Percentiles rank a stretch among this genome's conserved stretches.
Evolutionary conservation across 345 rosid species (phyloP).

Genomic region (Combretum micranthum): DNA sequence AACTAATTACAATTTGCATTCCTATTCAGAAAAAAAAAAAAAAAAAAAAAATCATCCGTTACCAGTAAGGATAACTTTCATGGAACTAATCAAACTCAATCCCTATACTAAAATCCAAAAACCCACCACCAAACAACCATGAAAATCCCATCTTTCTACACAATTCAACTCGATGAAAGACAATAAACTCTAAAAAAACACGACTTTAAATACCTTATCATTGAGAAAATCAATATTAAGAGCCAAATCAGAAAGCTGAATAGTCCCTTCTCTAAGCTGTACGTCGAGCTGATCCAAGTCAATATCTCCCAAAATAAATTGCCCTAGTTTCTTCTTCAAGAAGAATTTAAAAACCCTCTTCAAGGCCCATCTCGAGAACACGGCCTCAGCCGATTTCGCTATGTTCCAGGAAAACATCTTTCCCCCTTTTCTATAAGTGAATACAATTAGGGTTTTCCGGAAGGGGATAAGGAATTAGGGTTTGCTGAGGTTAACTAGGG

Average conservation of each 20-base stretch:
- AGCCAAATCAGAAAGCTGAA: slow-evolving; percentile 79
- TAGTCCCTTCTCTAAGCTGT: slow-evolving; percentile 71
- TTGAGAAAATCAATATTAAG: slow-evolving; percentile 81
- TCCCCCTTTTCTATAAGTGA: background rate
- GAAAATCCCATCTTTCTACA: background rate
- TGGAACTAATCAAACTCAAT: too few species aligned
- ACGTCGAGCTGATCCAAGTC: slow-evolving; percentile 91
- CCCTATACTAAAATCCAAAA: too few species aligned
- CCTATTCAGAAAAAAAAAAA: too few species aligned
- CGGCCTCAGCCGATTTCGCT: slow-evolving; percentile 68
- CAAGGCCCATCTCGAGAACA: slow-evolving; percentile 81
- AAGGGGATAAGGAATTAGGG: too few species aligned
- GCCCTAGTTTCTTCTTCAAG: slow-evolving; percentile 88
- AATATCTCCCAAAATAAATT: slow-evolving; percentile 76
- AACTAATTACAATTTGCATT: too few species aligned
- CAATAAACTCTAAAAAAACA: background rate
- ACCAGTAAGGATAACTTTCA: too few species aligned
- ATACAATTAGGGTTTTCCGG: background rate
- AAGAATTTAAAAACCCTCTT: slow-evolving; percentile 75
- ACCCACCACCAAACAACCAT: too few species aligned
- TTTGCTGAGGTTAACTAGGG: too few species aligned
- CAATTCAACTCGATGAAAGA: background rate
- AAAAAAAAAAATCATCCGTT: too few species aligned
- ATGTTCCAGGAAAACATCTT: slow-evolving; percentile 55
- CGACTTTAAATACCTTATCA: slow-evolving; percentile 34